Conservation (phyloP, 2,329 filamentous ascomycete genomes). For the Gyromitra esculenta region DNA sequence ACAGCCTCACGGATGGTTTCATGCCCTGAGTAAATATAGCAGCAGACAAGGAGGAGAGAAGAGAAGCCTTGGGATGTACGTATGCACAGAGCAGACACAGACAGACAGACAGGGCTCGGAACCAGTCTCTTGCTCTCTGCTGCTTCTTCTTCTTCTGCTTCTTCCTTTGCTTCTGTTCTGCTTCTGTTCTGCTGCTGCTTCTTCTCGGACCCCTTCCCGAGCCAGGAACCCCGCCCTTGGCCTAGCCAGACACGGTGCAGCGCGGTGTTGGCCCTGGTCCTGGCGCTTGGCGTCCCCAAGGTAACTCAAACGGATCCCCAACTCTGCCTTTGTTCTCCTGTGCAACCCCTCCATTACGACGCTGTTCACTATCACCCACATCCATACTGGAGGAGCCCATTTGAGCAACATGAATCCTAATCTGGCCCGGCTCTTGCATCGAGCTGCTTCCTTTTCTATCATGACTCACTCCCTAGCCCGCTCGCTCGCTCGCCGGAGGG, state of each 20-base stretch:
- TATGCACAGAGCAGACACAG: background rate
- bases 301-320: slow-evolving; percentile 20
- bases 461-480: background rate
- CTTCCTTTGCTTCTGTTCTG: too few species aligned
- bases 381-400: background rate
- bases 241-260: slow-evolving; percentile 1
- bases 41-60: background rate
- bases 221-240: slow-evolving; percentile 23
- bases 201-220: background rate
- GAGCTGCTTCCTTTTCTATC: background rate
- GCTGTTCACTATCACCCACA: background rate
- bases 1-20: slow-evolving; percentile 14
- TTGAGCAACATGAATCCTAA: background rate
- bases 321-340: background rate
- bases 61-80: background rate
- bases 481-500: background rate
- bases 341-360: slow-evolving; percentile 10
- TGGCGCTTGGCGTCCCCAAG: slow-evolving; percentile 10
- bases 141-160: too few species aligned
- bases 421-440: background rate
- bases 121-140: background rate
- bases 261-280: background rate
- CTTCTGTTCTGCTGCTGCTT: too few species aligned
- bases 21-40: slow-evolving; percentile 20
- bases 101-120: background rate